phyloP scores from a whole-genome alignment of 805 yeast species.

The Tetrapisispora taiwanensis region DNA sequence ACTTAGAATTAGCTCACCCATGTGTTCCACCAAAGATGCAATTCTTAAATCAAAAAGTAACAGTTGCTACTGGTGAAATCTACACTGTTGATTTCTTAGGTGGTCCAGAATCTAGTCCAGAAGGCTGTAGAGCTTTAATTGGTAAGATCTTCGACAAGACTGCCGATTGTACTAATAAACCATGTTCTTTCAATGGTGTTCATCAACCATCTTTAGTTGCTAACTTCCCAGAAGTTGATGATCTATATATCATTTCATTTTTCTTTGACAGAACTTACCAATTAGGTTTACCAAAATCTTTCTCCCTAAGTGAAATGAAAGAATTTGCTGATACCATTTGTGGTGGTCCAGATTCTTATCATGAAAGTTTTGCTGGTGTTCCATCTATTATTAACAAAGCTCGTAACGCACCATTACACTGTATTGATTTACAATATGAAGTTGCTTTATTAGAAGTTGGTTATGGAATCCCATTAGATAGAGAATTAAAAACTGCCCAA shows the following conservation, averaged over 20 bases:
- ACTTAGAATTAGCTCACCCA: conserved; percentile 54
- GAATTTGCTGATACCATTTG: conserved; percentile 81
- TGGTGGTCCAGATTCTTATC: conserved; percentile 71
- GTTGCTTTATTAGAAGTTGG: conserved; percentile 91
- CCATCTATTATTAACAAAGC: conserved; percentile 59
- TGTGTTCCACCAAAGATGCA: conserved; percentile 74
- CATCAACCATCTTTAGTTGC: conserved; percentile 87
- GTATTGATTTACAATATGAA: conserved; percentile 86
- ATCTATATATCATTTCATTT: conserved; percentile 84
- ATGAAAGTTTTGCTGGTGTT: conserved; percentile 50
- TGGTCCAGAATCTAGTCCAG: conserved; percentile 61
- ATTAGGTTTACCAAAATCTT: conserved; percentile 86
- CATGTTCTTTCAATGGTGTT: conserved; percentile 95
- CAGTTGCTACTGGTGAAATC: conserved; percentile 36
- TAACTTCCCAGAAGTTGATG: conserved; percentile 63
- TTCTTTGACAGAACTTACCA: conserved; percentile 93
- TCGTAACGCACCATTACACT: conserved; percentile 80
- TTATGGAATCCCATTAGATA: conserved; percentile 80
- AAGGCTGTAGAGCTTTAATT: conserved; percentile 80
- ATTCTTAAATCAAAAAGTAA: conserved; percentile 54
- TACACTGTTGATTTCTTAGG: conserved; percentile 46
- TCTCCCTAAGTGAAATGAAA: conserved; percentile 72
- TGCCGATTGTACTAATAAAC: conserved; percentile 56
- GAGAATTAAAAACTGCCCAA: conserved; percentile 90
- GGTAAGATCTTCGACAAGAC: conserved; percentile 80